Evolutionary conservation across 1,139 yeast genomes (phyloP), one percentile per base, ranked within the genome.

Genomic region (Kazachstania sp.): DNA sequence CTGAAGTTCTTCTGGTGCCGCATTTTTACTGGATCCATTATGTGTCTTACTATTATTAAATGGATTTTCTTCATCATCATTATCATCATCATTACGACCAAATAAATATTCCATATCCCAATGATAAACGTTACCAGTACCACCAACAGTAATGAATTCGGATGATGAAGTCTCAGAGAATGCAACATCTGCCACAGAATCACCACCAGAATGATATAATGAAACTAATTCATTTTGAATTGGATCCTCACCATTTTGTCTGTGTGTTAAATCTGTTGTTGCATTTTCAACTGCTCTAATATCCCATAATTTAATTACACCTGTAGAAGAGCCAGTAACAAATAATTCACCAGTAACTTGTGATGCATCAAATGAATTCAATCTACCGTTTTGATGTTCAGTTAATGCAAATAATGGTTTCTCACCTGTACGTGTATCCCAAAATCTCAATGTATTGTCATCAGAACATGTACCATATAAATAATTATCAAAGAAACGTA

Each of bases 261-360:
- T 54, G 38, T 53, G 49, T 2, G 59, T 36, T 31, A 57, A 51
- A 39, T 55, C 60, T 9, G 52, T 47, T 1, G 59, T 51, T 6
- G 63, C 60, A 19, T 54, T 56, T 26, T 55, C 54, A 3, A 60
- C 58, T 9, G 65, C 58, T 45, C 67, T 58, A 26, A 61, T 53
- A 53, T 63, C 67, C 67, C 67, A 63, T 42, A 63, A 51, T 45
- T 63, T 63, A 43, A 63, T 52, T 35, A 56, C 54, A 44, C 67
- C 67, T 3, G 63, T 57, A 37, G 58, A 58, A 5, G 61, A 56
- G 37, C 67, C 67, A 3, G 65, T 63, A 15, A 58, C 59, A 41
- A 63, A 63, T 32, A 63, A 38, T 30, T 58, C 59, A 37, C 56
- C 60, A 4, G 62, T 51, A 2, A 56, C 49, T 36, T 55, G 58